These are phyloP conservation scores for Colletotrichum sp. DNA, from an alignment of 2,329 filamentous ascomycete species.

Conservation along the genomic window DNA sequence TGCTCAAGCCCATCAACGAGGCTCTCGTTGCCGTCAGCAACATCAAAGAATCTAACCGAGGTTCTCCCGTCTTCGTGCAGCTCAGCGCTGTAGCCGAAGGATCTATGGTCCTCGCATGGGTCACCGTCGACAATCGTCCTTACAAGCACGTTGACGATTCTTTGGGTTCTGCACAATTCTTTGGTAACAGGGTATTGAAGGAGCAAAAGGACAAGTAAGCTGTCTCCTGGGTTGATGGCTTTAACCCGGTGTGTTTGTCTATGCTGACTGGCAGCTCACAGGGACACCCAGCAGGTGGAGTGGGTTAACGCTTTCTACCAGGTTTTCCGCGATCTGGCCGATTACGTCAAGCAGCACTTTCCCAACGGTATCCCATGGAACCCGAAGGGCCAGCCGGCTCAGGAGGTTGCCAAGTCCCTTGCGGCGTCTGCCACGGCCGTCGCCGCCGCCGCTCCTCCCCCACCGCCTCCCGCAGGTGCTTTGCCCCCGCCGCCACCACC, in stretches of 20 bases:
- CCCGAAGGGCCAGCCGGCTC: constrained; percentile 72
- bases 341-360: constrained; percentile 87
- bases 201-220: constrained; percentile 77
- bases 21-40: constrained; percentile 80
- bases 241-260: neutral
- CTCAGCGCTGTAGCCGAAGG: constrained; percentile 89
- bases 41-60: constrained; percentile 82
- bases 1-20: constrained; percentile 87
- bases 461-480: constrained; percentile 59
- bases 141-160: constrained; percentile 85
- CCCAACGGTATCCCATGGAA: constrained; percentile 87
- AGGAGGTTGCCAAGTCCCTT: constrained; percentile 68
- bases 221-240: neutral
- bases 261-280: constrained; percentile 37
- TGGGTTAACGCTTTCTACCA: constrained; percentile 95
- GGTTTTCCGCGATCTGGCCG: constrained; percentile 82
- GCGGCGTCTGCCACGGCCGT: constrained; percentile 42
- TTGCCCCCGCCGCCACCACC: constrained; percentile 73
- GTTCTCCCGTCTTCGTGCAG: constrained; percentile 77
- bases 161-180: constrained; percentile 86
- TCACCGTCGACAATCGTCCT: constrained; percentile 82
- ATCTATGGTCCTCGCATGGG: constrained; percentile 89
- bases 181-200: constrained; percentile 91
- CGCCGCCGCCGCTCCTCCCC: constrained; percentile 47
- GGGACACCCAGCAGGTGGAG: constrained; percentile 80